Conservation (phyloP, 1,284 basidiomycete species). For the Cutaneotrichosporon spelunceum region DNA sequence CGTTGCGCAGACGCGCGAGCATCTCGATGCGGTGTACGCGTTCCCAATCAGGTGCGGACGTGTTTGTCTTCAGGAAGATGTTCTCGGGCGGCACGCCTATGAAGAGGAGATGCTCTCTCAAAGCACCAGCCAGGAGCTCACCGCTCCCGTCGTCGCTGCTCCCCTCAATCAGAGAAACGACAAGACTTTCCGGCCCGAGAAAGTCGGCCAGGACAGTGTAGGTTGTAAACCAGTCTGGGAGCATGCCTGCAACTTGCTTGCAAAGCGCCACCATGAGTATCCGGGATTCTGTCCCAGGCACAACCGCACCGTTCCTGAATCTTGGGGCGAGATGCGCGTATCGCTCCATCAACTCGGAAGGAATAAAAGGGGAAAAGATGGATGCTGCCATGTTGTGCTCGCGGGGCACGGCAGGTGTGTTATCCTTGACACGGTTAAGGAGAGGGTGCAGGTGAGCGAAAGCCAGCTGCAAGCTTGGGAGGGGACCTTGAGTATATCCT, state of each 20-base stretch:
- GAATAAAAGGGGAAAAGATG: slow-evolving; percentile 42
- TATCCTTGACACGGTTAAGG: slow-evolving; percentile 34
- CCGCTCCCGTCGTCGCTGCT: slow-evolving; percentile 38
- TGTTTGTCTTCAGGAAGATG: slow-evolving; percentile 39
- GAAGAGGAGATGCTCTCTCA: slow-evolving; percentile 42
- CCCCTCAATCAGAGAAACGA: slow-evolving; percentile 44
- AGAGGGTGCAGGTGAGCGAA: slow-evolving; percentile 36
- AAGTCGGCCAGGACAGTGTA: slow-evolving; percentile 48
- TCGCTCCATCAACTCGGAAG: slow-evolving; percentile 33
- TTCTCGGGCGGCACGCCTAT: slow-evolving; percentile 48
- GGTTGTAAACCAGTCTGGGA: slow-evolving; percentile 47
- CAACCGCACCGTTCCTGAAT: slow-evolving; percentile 32
- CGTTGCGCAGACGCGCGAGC: slow-evolving; percentile 52
- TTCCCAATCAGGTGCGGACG: slow-evolving; percentile 44
- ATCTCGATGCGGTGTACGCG: slow-evolving; percentile 47
- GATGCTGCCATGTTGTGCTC: slow-evolving; percentile 41
- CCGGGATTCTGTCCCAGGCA: slow-evolving; percentile 31
- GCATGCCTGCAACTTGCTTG: slow-evolving; percentile 47
- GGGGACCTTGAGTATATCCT: slow-evolving; percentile 27
- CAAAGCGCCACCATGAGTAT: slow-evolving; percentile 42
- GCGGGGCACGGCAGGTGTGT: slow-evolving; percentile 30
- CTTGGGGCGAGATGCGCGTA: slow-evolving; percentile 39
- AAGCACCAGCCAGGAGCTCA: slow-evolving; percentile 34
- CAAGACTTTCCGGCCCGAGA: slow-evolving; percentile 43
- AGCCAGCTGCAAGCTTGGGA: slow-evolving; percentile 41